These are phyloP conservation scores for Lasiosphaeria hispida DNA, from an alignment of 495 filamentous ascomycete species.

Conservation along the genomic window DNA sequence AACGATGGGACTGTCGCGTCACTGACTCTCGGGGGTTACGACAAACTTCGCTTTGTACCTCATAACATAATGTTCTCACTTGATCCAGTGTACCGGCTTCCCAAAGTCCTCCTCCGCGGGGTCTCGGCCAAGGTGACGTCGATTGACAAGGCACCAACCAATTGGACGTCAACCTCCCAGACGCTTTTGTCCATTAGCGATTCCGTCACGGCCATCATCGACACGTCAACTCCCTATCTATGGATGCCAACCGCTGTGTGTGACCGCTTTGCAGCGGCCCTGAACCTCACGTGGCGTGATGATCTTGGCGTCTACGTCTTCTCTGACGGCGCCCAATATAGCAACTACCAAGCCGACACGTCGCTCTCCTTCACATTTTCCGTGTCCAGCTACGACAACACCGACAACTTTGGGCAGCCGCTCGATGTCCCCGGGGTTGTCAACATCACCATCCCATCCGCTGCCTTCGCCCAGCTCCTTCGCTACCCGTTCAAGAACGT, in stretches of 20 bases:
- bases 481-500: conserved; percentile 54
- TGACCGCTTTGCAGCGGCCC: conserved; percentile 56
- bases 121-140: conserved; percentile 51
- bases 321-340: conserved; percentile 36
- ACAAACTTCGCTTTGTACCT: conserved; percentile 54
- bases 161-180: conserved; percentile 38
- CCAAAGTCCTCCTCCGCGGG: conserved; percentile 53
- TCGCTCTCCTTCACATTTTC: conserved; percentile 60
- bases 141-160: conserved; percentile 35
- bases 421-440: conserved; percentile 48
- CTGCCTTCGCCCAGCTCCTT: conserved; percentile 60
- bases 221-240: conserved; percentile 64
- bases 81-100: conserved; percentile 41
- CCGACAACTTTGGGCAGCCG: conserved; percentile 42
- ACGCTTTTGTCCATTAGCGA: conserved; percentile 45
- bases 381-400: conserved; percentile 50
- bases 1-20: conserved; percentile 50
- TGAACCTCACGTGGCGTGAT: conserved; percentile 58
- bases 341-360: conserved; percentile 27
- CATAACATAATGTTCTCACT: conserved; percentile 56
- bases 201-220: conserved; percentile 55
- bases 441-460: conserved; percentile 61
- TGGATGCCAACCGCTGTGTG: conserved; percentile 66
- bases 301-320: conserved; percentile 45
- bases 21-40: conserved; percentile 63